Conservation (phyloP, 768 basidiomycete species). For the Mycena alexandri region DNA sequence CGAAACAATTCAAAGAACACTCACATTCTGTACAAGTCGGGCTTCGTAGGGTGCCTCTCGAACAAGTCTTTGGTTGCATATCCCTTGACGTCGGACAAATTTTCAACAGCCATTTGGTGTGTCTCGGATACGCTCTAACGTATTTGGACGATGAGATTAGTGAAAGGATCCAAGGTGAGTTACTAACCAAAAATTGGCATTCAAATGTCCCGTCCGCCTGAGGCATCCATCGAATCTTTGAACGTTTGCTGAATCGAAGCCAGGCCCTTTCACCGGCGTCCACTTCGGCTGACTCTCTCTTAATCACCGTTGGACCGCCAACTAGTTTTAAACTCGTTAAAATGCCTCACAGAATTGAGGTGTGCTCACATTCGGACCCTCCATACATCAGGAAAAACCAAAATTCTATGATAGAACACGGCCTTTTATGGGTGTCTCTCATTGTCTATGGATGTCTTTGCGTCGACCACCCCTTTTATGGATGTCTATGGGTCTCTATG, state of each 20-base stretch:
- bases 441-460: no score
- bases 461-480: no score
- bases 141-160: background rate
- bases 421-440: no score
- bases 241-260: slow-evolving; percentile 45
- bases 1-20: background rate
- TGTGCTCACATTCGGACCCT: slow-evolving; percentile 48
- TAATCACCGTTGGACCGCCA: slow-evolving; percentile 37
- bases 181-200: slow-evolving; percentile 51
- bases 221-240: slow-evolving; percentile 49
- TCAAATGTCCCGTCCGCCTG: slow-evolving; percentile 55
- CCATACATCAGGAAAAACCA: no score
- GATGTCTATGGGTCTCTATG: no score
- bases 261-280: slow-evolving; percentile 48
- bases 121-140: slow-evolving; percentile 32
- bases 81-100: slow-evolving; percentile 43
- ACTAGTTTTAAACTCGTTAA: slow-evolving; percentile 34
- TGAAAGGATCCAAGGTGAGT: background rate
- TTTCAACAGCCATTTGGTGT: slow-evolving; percentile 53
- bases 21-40: slow-evolving; percentile 47
- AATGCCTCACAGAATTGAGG: background rate
- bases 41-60: slow-evolving; percentile 47
- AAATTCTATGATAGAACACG: no score
- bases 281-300: slow-evolving; percentile 29
- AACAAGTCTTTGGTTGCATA: slow-evolving; percentile 48